Base-by-base conservation (phyloP, 768 basidiomycete genomes). In the Austroboletus eburneus region DNA sequence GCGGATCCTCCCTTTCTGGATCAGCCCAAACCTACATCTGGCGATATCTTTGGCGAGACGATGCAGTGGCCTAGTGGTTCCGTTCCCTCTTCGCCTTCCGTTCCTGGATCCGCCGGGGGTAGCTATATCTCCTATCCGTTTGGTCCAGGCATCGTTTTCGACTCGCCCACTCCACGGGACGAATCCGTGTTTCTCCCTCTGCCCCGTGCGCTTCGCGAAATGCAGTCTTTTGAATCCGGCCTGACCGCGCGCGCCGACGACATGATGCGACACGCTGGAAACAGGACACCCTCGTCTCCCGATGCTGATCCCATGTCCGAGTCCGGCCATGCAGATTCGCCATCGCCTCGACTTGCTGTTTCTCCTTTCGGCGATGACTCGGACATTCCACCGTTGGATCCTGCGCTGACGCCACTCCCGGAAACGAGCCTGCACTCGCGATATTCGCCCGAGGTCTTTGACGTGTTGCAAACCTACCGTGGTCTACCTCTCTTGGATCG, bases 171-270 rank as follows among this genome's bases (percentile, higher is more conserved):
- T 1, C 70, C 75, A 49, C 72, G 67, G 27, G 70, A 73, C 8
- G 64, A 69, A 1, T 43, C 70, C 1, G 64, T 78, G 16, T 71
- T 67, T 39, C 61, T 79, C 4, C 70, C 72, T 4, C 55, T 76
- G 2, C 74, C 80, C 2, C 80, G 77, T 4, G 70, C 73, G 35
- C 62, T 92, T n/a, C 83, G 88, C 20, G 85, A 84, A 61, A 87
- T 91, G 83, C 87, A 91, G 54, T 88, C 86, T 0, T 92, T 91
- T 58, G 90, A 92, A 54, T 91, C 88, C 4, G 82, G 81, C 1
- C 63, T 86, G 30, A 92, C 90, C 0, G 88, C 86, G 0, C 77
- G 81, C 20, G 85, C 85, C 39, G 73, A 61, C 14, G 64, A 67
- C 43, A 57, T 57, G 46, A 48, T 55, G 42, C 61, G 50, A 36